Evolutionary conservation across 257 asterid genomes (phyloP), one percentile per base, ranked within the genome.

Genomic region (Verbena officinalis): DNA sequence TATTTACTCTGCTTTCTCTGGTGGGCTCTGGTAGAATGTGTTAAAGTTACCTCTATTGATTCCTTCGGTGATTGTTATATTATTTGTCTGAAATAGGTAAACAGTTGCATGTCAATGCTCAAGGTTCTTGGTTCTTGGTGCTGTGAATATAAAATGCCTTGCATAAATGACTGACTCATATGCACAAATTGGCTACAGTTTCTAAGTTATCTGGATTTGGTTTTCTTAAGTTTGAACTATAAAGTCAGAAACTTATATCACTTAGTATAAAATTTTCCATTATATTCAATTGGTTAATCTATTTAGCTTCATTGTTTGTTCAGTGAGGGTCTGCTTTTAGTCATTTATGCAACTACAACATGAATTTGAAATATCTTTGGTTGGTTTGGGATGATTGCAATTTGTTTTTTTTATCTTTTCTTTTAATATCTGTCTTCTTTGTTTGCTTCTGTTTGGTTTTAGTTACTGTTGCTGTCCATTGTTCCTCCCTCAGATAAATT

Each of bases 1-100:
- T 53, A 14, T 22, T 56, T 55, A 15, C 59, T 63, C 36, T 67
- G 6, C 44, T 17, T 60, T 23, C 9, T 4, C 16, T 11, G 38
- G 15, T 8, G 50, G 27, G 52, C 19, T 62, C 27, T 46, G 22
- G 73, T 60, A 52, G 55, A 61, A 65, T 30, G 46, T 34, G 59
- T 39, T 9, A n/a, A 27, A 65, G 7, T 12, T 55, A 27, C 10
- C 56, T 30, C 5, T 55, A 19, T 40, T 74, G 64, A 22, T 63
- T 63, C 22, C 8, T 33, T 50, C 1, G 40, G 19, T 38, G 62
- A 44, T 38, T 53, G 39, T 36, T 55, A 5, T 48, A 16, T 65
- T 24, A 30, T 24, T 13, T 50, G 14, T 22, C 40, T 50, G 45
- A 48, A n/a, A 30, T 31, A 12, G 15, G 39, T 34, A 21, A 17